phyloP scores from a whole-genome alignment of 2,329 filamentous ascomycete genomes.

The Amauroascus niger region DNA sequence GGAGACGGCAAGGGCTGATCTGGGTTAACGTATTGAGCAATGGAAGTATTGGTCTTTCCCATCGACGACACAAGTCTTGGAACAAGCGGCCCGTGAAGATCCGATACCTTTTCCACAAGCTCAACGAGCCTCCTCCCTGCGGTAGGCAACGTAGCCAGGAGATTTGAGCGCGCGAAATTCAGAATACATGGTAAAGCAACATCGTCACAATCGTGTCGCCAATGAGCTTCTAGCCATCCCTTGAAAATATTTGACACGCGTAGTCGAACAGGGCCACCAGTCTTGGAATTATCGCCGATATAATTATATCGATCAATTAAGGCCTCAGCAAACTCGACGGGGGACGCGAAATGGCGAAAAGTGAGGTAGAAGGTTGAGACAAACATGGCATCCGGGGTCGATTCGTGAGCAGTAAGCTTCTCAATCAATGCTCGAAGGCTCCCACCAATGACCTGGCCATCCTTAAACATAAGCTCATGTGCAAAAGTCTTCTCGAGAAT shows the following conservation, averaged over 20 bases:
- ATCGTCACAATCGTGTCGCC: conserved; percentile 72
- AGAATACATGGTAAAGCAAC: conserved; percentile 66
- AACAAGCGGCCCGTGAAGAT: conserved; percentile 63
- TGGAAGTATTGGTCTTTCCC: conserved; percentile 73
- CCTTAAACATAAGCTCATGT: conserved; percentile 88
- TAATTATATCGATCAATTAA: conserved; percentile 92
- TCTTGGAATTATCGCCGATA: conserved; percentile 63
- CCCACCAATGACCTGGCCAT: conserved; percentile 87
- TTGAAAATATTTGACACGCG: conserved; percentile 96
- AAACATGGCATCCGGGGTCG: conserved; percentile 82
- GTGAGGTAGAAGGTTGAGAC: conserved; percentile 94
- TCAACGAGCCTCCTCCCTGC: conserved; percentile 74
- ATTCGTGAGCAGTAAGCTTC: conserved; percentile 82
- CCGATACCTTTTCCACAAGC: conserved; percentile 66
- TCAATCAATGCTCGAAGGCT: conserved; percentile 88
- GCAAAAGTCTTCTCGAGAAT: conserved; percentile 87
- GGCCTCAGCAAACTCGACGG: conserved; percentile 64
- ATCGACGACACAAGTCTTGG: conserved; percentile 76
- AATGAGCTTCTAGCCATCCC: conserved; percentile 93
- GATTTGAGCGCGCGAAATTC: conserved; percentile 65
- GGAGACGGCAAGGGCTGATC: conserved; percentile 63
- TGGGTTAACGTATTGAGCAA: conserved; percentile 58
- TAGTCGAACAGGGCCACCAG: conserved; percentile 71
- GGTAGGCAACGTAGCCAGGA: conserved; percentile 59
- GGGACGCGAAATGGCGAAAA: conserved; percentile 84